Conservation (phyloP, 768 basidiomycete species). For the Thelephora aurantiotincta region DNA sequence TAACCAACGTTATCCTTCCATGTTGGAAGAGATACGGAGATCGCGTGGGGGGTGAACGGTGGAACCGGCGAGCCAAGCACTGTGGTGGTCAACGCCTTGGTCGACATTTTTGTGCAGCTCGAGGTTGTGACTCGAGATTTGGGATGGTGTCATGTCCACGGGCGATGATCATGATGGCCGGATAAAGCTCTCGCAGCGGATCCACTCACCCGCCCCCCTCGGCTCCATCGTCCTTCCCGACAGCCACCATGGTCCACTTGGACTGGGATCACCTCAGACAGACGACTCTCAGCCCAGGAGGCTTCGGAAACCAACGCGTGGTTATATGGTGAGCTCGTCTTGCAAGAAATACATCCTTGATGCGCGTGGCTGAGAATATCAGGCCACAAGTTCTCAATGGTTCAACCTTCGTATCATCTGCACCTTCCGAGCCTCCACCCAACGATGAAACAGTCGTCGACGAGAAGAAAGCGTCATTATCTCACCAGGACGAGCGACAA, state of each 20-base stretch:
- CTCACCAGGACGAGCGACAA: conserved; percentile 74
- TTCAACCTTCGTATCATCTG: conserved; percentile 11
- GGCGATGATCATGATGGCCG: too few species aligned
- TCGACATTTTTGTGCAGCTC: neutral
- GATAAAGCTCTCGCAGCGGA: too few species aligned
- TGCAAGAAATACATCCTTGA: conserved; percentile 8
- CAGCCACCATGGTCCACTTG: neutral
- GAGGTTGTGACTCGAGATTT: too few species aligned
- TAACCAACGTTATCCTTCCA: conserved; percentile 89
- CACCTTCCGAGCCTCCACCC: neutral
- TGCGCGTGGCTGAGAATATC: conserved; percentile 13
- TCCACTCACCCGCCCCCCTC: too few species aligned
- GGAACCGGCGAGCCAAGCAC: conserved; percentile 40
- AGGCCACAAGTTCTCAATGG: conserved; percentile 26
- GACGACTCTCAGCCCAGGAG: conserved; percentile 41
- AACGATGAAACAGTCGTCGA: neutral
- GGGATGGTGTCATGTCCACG: too few species aligned
- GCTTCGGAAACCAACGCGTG: conserved; percentile 43
- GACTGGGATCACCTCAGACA: conserved; percentile 17
- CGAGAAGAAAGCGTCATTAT: neutral
- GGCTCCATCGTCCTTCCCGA: too few species aligned
- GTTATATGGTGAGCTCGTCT: conserved; percentile 36
- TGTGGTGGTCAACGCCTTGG: neutral
- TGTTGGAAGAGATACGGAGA: conserved; percentile 88
- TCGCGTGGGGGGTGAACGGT: conserved; percentile 69